Base-by-base conservation (phyloP, 306 rosid genomes). In the Sesbania bispinosa region DNA sequence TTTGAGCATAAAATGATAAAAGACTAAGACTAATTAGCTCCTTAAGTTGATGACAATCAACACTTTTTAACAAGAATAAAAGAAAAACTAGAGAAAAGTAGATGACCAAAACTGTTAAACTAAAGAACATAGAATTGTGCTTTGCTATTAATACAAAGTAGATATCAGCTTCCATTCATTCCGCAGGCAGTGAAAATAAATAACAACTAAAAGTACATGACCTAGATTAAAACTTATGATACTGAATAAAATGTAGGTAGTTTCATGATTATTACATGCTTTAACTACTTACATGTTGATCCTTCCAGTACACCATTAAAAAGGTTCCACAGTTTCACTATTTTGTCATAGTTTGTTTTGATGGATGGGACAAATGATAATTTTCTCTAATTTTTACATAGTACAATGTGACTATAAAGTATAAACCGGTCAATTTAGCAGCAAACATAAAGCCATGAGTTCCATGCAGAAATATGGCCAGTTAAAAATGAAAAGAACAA, bases 391-490 rank as follows among this genome's bases (percentile, higher is more conserved):
- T 29, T 69, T 60, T 41, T 21, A 63, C 24, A 19, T 21, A 18
- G 36, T 35, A 62, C 18, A 36, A 69, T 20, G 50, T 54, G 35
- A 18, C 50, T n/a, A n/a, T n/a, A n/a, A 62, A 32, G 38, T 48
- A 48, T 30, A 63, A 75, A 57, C 52, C 45, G 6, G 69, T 62
- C 62, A 8, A 53, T 33, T 43, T 24, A 75, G 66, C 6, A 63
- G 58, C 14, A 75, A 75, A 75, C 42, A 63, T 23, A 63, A 10
- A 35, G 14, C 39, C 54, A 43, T 9, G 60, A 57, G 24, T 52
- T 15, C 61, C 57, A 46, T 29, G 61, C 67, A 51, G 30, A 80
- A 61, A 57, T 41, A 81, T 65, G 33, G n/a, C n/a, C n/a, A n/a
- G n/a, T 58, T 71, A 42, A 26, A 73, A 35, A 35, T 7, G 7